Evolutionary conservation across 345 rosid genomes (phyloP), one percentile per base, ranked within the genome.

Genomic region (Melaleuca quinquenervia): DNA sequence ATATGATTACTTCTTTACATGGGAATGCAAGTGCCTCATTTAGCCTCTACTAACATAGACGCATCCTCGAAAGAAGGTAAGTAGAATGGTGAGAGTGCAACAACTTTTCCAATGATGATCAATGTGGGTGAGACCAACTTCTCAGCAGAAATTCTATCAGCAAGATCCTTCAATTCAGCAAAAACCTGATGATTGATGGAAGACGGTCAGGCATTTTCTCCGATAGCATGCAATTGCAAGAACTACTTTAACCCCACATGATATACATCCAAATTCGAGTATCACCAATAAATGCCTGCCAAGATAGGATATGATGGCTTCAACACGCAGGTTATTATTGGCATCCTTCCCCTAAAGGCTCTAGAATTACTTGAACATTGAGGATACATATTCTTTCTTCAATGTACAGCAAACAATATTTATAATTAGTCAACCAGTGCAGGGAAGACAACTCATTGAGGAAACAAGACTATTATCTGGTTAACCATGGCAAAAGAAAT

Each of bases 21-120:
- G 50, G 76, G 50, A 54, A 52, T 10, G 18, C 52, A 21, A 27
- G 58, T 83, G 58, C 16, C 44, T 84, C 83, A 88, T 41, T 15
- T 84, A 52, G 89, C 89, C 88, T 91, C 90, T 8, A 92, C 92
- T 83, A 94, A 89, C 87, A 85, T 85, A 11, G 92, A 80, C 0
- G 89, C 90, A 85, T 92, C 91, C 87, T 91, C 89, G 54, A 82
- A 90, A 88, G 94, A 89, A 85, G 88, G 82, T 9, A 93, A 94
- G 96, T 98, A 97, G 70, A 92, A 91, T 32, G 99, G 98, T n/a
- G 99, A 96, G 55, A 95, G 97, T 49, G 93, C 91, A 7, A 96
- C 99, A 5, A 95, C 99, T 87, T 91, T 95, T 90, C 99, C 99
- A 22, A 96, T 96, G 82, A 96, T 85, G 76, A 97, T 94, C 84